phyloP scores from a whole-genome alignment of 805 yeast genomes.

The Grigorovia jiainica region DNA sequence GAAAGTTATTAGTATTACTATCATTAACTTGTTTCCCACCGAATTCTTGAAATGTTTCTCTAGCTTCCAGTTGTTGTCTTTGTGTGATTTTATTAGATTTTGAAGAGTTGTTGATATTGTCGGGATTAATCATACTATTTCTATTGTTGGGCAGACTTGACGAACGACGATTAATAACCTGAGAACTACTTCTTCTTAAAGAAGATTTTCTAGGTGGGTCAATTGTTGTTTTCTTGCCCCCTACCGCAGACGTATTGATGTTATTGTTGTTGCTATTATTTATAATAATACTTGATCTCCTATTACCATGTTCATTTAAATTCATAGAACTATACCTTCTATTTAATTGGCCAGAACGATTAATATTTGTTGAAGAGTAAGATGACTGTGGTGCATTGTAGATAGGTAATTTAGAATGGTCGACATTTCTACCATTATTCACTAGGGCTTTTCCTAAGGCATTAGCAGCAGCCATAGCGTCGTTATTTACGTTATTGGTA shows the following conservation, averaged over 20 bases:
- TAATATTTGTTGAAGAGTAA: slow-evolving; percentile 9
- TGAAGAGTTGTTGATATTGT: no score
- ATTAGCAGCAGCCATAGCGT: slow-evolving; percentile 57
- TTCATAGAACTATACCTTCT: not conserved
- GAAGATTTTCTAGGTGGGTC: not conserved
- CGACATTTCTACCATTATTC: slow-evolving; percentile 19
- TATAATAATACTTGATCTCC: not conserved
- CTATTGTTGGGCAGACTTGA: slow-evolving; percentile 12
- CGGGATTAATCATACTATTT: not conserved
- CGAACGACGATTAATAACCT: slow-evolving; percentile 5
- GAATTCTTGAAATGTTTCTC: slow-evolving; percentile 26
- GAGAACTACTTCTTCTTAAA: slow-evolving; percentile 3
- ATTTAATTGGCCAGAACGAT: slow-evolving; percentile 2
- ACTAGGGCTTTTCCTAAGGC: slow-evolving; percentile 43
- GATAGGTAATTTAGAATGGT: slow-evolving; percentile 17
- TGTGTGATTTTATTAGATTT: no score
- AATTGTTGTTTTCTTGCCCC: not conserved
- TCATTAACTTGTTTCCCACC: slow-evolving; percentile 28
- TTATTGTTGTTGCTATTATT: no score
- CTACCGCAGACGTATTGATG: no score
- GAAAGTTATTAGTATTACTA: not conserved
- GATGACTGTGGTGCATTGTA: slow-evolving; percentile 15
- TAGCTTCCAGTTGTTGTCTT: slow-evolving; percentile 16
- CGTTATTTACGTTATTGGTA: not conserved
- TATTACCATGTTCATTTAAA: slow-evolving; percentile 4